A percentile compares a stretch with the other conserved stretches of the same genome.
phyloP scores from a whole-genome alignment of 2,329 filamentous ascomycete species.

The Aspergillus sp. region DNA sequence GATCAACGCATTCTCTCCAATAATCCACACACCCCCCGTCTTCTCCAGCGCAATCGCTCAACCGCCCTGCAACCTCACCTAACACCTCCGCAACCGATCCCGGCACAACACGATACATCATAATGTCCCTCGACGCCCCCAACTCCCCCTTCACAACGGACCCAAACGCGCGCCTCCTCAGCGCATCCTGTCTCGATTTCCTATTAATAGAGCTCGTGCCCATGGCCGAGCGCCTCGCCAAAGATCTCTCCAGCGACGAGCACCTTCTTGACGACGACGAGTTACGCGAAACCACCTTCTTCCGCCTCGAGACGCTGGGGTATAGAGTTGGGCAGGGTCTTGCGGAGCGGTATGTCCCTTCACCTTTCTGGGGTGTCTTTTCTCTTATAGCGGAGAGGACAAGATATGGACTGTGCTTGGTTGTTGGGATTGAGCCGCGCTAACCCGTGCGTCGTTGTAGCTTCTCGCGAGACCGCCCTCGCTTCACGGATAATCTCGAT shows the following conservation, averaged over 20 bases:
- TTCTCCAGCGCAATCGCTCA: too few species aligned
- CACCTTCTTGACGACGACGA: slow-evolving; percentile 58
- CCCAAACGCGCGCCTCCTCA: slow-evolving; percentile 72
- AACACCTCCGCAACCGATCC: too few species aligned
- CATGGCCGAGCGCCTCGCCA: slow-evolving; percentile 81
- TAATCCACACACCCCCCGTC: slow-evolving; percentile 9
- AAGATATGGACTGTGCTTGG: background rate
- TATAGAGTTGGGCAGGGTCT: slow-evolving; percentile 91
- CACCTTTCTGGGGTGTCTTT: background rate
- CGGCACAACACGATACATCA: background rate
- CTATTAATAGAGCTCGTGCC: slow-evolving; percentile 96
- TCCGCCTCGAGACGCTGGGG: slow-evolving; percentile 76
- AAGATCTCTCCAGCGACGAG: slow-evolving; percentile 54
- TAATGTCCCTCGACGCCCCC: slow-evolving; percentile 72
- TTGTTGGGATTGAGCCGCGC: background rate
- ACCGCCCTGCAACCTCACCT: too few species aligned
- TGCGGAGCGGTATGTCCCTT: slow-evolving; percentile 70
- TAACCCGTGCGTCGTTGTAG: slow-evolving; percentile 20
- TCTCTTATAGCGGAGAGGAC: background rate
- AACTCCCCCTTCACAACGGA: slow-evolving; percentile 70
- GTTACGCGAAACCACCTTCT: slow-evolving; percentile 79
- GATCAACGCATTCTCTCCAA: background rate
- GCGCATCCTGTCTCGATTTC: slow-evolving; percentile 84
- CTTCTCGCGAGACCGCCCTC: slow-evolving; percentile 65
- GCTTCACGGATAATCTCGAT: slow-evolving; percentile 88